These are phyloP conservation scores for Macroventuria anomochaeta DNA, from an alignment of 2,329 filamentous ascomycete species.

Conservation along the genomic window DNA sequence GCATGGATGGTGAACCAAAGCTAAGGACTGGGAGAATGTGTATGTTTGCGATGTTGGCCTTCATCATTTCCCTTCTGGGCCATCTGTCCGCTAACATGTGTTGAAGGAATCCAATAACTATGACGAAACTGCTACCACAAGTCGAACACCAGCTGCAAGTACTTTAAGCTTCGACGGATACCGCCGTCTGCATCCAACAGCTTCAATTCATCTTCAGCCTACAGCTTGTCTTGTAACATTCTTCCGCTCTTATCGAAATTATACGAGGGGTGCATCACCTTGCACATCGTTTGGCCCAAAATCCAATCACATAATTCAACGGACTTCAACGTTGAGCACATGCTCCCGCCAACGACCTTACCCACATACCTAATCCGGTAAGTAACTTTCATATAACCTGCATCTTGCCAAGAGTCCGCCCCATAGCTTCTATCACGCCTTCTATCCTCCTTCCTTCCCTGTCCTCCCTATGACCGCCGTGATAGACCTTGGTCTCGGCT, in stretches of 20 bases:
- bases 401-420: constrained; percentile 37
- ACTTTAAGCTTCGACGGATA: not conserved
- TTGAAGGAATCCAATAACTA: not conserved
- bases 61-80: not conserved
- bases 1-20: not conserved
- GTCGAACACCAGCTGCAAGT: not conserved
- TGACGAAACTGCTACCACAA: not conserved
- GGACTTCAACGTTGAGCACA: constrained; percentile 22
- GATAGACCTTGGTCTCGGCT: constrained; percentile 26
- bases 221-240: constrained; percentile 21
- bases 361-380: constrained; percentile 44
- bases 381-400: constrained; percentile 38
- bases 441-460: constrained; percentile 21
- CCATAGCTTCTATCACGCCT: constrained; percentile 25
- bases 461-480: constrained; percentile 23
- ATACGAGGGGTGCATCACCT: constrained; percentile 21
- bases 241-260: constrained; percentile 26
- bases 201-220: constrained; percentile 22
- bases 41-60: not conserved
- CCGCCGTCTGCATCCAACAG: constrained; percentile 15
- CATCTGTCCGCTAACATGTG: not conserved
- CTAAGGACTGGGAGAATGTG: not conserved
- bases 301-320: constrained; percentile 23
- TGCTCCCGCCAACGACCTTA: constrained; percentile 18
- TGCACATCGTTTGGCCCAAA: constrained; percentile 27